Base-by-base conservation (phyloP, 2,329 filamentous ascomycete genomes). In the Sporothrix mexicana region DNA sequence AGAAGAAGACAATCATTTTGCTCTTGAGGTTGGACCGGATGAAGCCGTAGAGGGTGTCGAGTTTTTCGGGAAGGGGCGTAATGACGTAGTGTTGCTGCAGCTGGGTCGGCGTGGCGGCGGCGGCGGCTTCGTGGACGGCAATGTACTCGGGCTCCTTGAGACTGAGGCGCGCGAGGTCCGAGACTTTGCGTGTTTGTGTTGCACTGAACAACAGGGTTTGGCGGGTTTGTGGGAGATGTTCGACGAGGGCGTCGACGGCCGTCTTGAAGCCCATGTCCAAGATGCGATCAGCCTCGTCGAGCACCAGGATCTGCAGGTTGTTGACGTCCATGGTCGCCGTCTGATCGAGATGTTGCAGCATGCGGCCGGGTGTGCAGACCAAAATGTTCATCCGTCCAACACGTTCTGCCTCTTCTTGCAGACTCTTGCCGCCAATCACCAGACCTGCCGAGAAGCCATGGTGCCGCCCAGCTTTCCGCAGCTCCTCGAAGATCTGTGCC, bases 221-320 rank as follows among this genome's bases (percentile, higher is more conserved):
- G 74, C 96, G 87, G 41, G 91, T 85, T 77, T 90, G 91, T 0
- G 96, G 96, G 1, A 99, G 85, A 80, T 98, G 97, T 74, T 97
- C 94, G 41, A 99, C 84, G 69, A 99, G 92, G 0, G 96, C 96
- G 82, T 99, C 96, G 3, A 99, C 91, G 0, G 93, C 93, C 5
- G 87, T 85, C 81, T 97, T 92, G 80, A 99, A 99, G 5, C 96
- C 96, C 94, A 98, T 96, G 79, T 99, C 96, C 87, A 99, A 90
- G 79, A 98, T 98, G 53, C 96, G 90, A 81, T 99, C 96, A 2
- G 96, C 96, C 81, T 99, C 96, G 78, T 99, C 96, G 72, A 99
- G 85, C 0, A 99, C 95, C 69, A 99, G 84, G 80, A 99, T 93
- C 83, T 97, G 93, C 75, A 99, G 81, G 80, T 97, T 96, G 80